Conservation (phyloP, 75 land plant species). For the Cupressus sempervirens region DNA sequence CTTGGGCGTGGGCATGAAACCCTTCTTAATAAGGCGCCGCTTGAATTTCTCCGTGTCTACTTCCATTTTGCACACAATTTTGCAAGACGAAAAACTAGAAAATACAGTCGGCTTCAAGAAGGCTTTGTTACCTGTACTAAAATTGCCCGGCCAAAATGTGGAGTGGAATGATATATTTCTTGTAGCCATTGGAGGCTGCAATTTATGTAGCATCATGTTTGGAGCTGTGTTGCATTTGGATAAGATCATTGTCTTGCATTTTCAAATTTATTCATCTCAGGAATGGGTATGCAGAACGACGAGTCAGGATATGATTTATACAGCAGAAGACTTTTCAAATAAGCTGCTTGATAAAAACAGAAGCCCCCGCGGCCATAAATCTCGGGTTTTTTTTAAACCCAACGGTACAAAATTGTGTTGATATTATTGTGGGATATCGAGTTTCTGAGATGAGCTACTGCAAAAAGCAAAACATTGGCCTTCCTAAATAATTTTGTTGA, state of each 20-base stretch:
- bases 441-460: too few species aligned
- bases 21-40: conserved; percentile 32
- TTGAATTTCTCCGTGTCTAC: conserved; percentile 26
- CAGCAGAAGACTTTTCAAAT: too few species aligned
- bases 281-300: too few species aligned
- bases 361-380: too few species aligned
- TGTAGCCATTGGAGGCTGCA: neutral
- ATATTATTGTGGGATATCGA: too few species aligned
- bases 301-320: too few species aligned
- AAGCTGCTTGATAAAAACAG: too few species aligned
- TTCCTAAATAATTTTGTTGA: too few species aligned
- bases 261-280: neutral
- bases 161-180: neutral
- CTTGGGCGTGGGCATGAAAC: conserved; percentile 57
- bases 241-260: neutral
- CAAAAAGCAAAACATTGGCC: too few species aligned
- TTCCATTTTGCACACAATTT: conserved; percentile 5
- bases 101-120: neutral
- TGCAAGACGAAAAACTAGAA: neutral
- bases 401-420: too few species aligned
- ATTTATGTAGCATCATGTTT: neutral
- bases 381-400: too few species aligned
- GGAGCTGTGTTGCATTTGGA: neutral
- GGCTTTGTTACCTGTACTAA: neutral
- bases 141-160: neutral